Evolutionary conservation across 108 stramenopile species (phyloP), one percentile per base, ranked within the genome.

Genomic region (Licmophora abbreviata): DNA sequence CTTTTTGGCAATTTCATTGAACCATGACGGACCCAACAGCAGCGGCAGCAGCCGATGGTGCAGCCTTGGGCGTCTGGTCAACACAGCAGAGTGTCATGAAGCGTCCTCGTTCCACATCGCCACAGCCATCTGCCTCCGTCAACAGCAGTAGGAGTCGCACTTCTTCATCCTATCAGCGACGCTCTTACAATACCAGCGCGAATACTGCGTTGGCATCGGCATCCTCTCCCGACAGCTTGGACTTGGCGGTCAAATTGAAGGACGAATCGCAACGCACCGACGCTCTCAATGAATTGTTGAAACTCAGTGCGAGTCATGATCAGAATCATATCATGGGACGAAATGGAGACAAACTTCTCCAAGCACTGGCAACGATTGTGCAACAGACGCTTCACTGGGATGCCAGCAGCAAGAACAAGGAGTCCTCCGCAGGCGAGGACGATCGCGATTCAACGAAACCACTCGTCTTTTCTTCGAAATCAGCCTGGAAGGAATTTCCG

Each of bases 311-410:
- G 1, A 68, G 73, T 45, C 63, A 69, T 54, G 77, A 76, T 21
- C 48, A 44, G 17, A 85, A 81, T 56, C 81, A 78, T 44, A 72
- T 66, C 23, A 53, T 85, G 49, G 79, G 73, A 4, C 26, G 35
- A 22, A 59, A 69, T 9, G 77, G 77, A 0, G 77, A 85, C 28
- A 63, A 54, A 17, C 59, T 81, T 1, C 33, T 81, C 1, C 36
- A 51, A 27, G 71, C 68, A 7, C 49, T 85, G 34, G 68, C 71
- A 21, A 29, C 51, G 15, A 56, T 81, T 15, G 74, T 81, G 49
- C 77, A 76, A 48, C 74, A 78, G n/a, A 44, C 57, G 3, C 60
- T 84, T 48, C 76, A 62, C 0, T 84, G 83, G 83, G n/a, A 34
- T 5, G 34, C 50, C 42, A 51, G 51, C 1, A 34, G 25, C 14